Percentiles rank a stretch among this genome's conserved stretches.
Evolutionary conservation across 106 monocot genomes (phyloP).

Genomic region (Dendrobium chrysotoxum): DNA sequence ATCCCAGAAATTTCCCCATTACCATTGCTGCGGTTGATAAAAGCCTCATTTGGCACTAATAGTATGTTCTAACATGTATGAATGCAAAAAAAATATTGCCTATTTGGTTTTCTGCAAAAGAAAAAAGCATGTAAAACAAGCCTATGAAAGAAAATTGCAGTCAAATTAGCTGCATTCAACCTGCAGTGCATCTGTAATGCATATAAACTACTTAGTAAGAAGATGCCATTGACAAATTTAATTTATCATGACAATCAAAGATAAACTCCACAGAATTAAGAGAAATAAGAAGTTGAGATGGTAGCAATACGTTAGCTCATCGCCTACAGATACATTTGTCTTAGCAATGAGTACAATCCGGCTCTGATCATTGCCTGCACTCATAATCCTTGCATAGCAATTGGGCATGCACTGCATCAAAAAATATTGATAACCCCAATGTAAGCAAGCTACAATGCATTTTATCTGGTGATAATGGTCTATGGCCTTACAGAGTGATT

Average conservation of each 20-base stretch:
- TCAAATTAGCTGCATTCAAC: too few relatives aligned
- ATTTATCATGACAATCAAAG: not conserved
- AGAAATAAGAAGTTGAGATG: not conserved
- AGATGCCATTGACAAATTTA: not conserved
- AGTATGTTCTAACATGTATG: too few relatives aligned
- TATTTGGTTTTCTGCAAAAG: too few relatives aligned
- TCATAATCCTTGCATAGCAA: constrained; percentile 95
- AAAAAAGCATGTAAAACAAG: too few relatives aligned
- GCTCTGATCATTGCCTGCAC: constrained; percentile 56
- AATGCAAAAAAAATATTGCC: too few relatives aligned
- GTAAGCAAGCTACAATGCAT: not conserved
- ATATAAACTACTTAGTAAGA: not conserved
- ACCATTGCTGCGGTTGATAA: too few relatives aligned
- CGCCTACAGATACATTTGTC: constrained; percentile 59
- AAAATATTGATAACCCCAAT: not conserved
- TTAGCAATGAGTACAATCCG: constrained; percentile 88
- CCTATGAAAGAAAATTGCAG: too few relatives aligned
- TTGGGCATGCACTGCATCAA: constrained; percentile 87
- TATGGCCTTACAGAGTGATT: constrained; percentile 68
- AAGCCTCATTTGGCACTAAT: too few relatives aligned
- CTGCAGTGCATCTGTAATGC: not conserved
- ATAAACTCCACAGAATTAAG: not conserved
- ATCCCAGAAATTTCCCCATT: too few relatives aligned
- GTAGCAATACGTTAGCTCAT: constrained; percentile 69
- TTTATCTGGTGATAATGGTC: not conserved